Conservation (phyloP, 176 grass and related monocot species). For the Oropetium thomaeum region DNA sequence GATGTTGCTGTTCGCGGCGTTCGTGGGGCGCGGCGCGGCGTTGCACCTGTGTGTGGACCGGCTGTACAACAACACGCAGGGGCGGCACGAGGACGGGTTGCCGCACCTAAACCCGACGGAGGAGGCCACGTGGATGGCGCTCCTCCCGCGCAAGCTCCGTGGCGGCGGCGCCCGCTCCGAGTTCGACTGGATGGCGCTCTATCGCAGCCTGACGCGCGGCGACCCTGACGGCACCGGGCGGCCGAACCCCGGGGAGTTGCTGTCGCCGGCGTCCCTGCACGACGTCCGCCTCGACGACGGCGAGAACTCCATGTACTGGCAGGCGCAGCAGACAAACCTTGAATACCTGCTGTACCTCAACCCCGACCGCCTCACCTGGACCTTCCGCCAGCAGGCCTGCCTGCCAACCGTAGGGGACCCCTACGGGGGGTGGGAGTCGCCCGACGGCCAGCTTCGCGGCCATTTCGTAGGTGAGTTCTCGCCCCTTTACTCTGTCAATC, state of each 20-base stretch:
- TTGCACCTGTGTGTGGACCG: conserved; percentile 48
- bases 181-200: conserved; percentile 69
- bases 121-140: conserved; percentile 64
- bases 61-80: conserved; percentile 34
- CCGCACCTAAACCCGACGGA: conserved; percentile 60
- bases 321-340: conserved; percentile 21
- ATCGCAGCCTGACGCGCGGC: conserved; percentile 45
- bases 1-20: not conserved
- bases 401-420: conserved; percentile 41
- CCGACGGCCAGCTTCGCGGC: conserved; percentile 47
- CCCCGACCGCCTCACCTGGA: conserved; percentile 59
- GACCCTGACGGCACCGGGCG: not conserved
- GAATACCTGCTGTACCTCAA: conserved; percentile 72
- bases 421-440: conserved; percentile 69
- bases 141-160: conserved; percentile 48
- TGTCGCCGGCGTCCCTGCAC: conserved; percentile 29
- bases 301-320: conserved; percentile 22
- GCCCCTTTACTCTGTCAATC: not conserved
- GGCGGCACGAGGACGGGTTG: conserved; percentile 28
- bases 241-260: not conserved
- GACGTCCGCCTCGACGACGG: conserved; percentile 17
- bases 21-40: conserved; percentile 2
- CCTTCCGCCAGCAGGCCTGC: conserved; percentile 51
- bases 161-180: conserved; percentile 8
- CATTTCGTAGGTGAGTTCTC: conserved; percentile 55